phyloP scores from a whole-genome alignment of 805 yeast species.

The Metschnikowia santaceciliae region DNA sequence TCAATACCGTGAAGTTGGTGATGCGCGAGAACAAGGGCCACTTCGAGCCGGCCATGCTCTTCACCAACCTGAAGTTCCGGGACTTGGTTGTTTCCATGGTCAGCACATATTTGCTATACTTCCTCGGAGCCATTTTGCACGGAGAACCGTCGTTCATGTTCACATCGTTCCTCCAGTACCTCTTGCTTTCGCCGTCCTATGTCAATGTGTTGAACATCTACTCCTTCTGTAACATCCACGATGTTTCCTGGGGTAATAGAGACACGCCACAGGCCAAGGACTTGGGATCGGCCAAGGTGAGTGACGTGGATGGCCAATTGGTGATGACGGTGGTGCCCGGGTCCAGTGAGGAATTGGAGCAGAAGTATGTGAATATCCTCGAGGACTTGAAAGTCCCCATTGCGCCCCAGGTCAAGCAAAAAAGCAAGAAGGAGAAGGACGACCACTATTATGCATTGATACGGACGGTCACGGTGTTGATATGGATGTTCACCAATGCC shows the following conservation, averaged over 20 bases:
- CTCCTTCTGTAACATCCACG: constrained; percentile 95
- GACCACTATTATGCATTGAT: constrained; percentile 86
- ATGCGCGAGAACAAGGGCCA: constrained; percentile 39
- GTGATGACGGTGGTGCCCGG: constrained; percentile 55
- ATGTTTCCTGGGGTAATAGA: constrained; percentile 96
- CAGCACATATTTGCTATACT: constrained; percentile 79
- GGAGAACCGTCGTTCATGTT: constrained; percentile 92
- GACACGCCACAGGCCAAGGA: constrained; percentile 67
- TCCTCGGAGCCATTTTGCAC: constrained; percentile 72
- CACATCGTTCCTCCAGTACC: constrained; percentile 80
- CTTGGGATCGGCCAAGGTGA: constrained; percentile 78
- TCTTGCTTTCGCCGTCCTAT: constrained; percentile 82
- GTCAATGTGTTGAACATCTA: constrained; percentile 88
- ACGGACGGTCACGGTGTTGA: constrained; percentile 81
- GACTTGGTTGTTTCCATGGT: constrained; percentile 82
- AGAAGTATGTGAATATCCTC: constrained; percentile 62
- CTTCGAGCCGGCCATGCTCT: constrained; percentile 42
- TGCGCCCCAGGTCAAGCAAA: constrained; percentile 13
- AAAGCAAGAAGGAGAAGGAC: constrained; percentile 33
- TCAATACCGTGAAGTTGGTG: constrained; percentile 61
- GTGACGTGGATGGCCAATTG: constrained; percentile 34
- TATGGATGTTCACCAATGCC: constrained; percentile 87
- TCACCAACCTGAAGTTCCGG: constrained; percentile 70
- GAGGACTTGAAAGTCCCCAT: constrained; percentile 49
- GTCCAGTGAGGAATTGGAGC: constrained; percentile 70